Base-by-base conservation (phyloP, 2,329 filamentous ascomycete species). In the Cercospora janseana region DNA sequence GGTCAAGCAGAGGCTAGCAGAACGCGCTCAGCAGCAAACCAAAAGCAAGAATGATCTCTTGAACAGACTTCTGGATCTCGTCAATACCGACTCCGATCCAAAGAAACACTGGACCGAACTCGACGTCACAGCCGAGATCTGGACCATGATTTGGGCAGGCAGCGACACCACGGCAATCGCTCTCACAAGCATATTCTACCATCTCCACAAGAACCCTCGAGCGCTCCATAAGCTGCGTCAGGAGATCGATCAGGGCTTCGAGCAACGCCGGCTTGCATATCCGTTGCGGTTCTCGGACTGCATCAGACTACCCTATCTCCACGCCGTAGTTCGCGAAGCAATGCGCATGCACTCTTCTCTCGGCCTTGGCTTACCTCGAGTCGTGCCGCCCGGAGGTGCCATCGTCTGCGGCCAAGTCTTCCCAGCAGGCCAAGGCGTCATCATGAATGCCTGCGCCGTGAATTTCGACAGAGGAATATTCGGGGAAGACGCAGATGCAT, bases 271-370 rank as follows among this genome's bases (percentile, higher is more conserved):
- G 28, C 56, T 68, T 15, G 63, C 58, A 34, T 55, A 64, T 46
- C 61, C 63, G 4, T 58, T 68, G 3, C 61, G 56, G 6, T 51
- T 66, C 10, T 49, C 50, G 23, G 65, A 70, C 49, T 64, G 66
- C 3, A 59, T 66, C 16, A 58, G 61, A 10, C 62, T 70, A 57
- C 66, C 70, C 0, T 75, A 73, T 55, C 63, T 75, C 4, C 67
- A 71, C 44, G 72, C 71, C n/a, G 66, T 73, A 13, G 71, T 75
- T 55, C 69, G 72, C 48, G 73, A 76, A 55, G 64, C 70, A 0
- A 57, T 75, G 6, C 66, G 74, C 66, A 72, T 55, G 69, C 70
- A 75, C 21, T 34, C 41, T 0, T 31, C 31, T 10, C 34, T 51
- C 10, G 48, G 41, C 6, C 48, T 38, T n/a, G 41, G 40, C 20